These are phyloP conservation scores for Moniliella sp. DNA, from an alignment of 1,284 basidiomycete species.

Conservation along the genomic window DNA sequence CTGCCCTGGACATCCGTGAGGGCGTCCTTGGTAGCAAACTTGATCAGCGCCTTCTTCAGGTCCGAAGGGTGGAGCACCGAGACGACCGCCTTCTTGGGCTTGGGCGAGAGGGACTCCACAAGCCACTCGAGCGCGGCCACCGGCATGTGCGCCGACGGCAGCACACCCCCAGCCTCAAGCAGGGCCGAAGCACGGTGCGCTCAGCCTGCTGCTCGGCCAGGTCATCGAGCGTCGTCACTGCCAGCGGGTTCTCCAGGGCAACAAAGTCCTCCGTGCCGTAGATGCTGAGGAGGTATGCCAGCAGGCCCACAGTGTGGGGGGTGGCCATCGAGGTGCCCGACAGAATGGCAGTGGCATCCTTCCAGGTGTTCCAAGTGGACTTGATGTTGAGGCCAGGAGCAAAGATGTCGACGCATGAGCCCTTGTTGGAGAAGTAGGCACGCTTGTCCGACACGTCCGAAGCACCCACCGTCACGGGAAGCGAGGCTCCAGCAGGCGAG, in stretches of 20 bases:
- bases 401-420: conserved; percentile 57
- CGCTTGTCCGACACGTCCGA: conserved; percentile 45
- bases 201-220: too few species aligned
- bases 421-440: conserved; percentile 53
- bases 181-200: too few species aligned
- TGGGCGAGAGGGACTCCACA: too few species aligned
- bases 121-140: too few species aligned
- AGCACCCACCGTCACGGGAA: conserved; percentile 57
- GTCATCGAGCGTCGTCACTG: too few species aligned
- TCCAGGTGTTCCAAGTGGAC: conserved; percentile 35
- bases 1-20: too few species aligned
- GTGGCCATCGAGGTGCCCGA: conserved; percentile 46
- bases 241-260: conserved; percentile 2
- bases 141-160: too few species aligned
- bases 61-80: too few species aligned
- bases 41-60: too few species aligned
- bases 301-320: conserved; percentile 38
- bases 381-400: conserved; percentile 58
- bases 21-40: too few species aligned
- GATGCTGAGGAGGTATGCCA: conserved; percentile 45
- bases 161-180: too few species aligned
- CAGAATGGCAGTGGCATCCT: conserved; percentile 45
- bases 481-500: conserved; percentile 47
- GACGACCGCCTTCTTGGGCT: too few species aligned
- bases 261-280: conserved; percentile 31